Conservation (phyloP, 192 early-diverging fungal genomes). For the Coemansia sp. region DNA sequence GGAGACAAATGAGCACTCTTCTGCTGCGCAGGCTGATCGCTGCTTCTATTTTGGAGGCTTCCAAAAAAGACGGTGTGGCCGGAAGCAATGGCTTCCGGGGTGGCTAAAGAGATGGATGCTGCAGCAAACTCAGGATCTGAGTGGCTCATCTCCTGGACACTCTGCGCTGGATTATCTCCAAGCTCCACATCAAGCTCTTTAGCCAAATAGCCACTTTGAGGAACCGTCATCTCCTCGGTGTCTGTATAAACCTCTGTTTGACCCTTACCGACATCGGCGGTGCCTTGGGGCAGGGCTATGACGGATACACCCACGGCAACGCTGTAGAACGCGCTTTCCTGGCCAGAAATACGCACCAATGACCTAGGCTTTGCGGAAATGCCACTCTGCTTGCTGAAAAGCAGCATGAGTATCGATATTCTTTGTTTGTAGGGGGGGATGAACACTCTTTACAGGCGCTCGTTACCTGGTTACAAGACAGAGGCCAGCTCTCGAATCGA, state of each 20-base stretch:
- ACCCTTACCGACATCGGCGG: neutral
- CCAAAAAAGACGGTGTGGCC: neutral
- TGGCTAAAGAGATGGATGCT: neutral
- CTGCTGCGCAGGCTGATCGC: neutral
- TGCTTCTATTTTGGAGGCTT: neutral
- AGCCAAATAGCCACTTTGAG: neutral
- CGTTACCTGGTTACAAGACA: neutral
- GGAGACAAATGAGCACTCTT: constrained; percentile 12
- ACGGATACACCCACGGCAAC: neutral
- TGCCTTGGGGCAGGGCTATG: neutral
- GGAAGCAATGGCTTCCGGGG: neutral
- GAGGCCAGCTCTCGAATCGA: neutral
- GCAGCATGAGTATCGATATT: neutral
- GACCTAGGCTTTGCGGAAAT: neutral
- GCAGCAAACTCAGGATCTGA: neutral
- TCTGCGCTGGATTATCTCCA: neutral
- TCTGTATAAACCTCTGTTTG: neutral
- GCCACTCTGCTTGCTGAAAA: constrained; percentile 1
- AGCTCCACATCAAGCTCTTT: neutral
- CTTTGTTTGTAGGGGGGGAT: neutral
- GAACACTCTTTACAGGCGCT: neutral
- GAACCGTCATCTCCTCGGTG: neutral
- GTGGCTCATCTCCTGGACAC: neutral
- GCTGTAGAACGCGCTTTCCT: neutral
- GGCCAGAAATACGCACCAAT: neutral